phyloP scores from a whole-genome alignment of 768 basidiomycete species.

The Lentinula sp. region DNA sequence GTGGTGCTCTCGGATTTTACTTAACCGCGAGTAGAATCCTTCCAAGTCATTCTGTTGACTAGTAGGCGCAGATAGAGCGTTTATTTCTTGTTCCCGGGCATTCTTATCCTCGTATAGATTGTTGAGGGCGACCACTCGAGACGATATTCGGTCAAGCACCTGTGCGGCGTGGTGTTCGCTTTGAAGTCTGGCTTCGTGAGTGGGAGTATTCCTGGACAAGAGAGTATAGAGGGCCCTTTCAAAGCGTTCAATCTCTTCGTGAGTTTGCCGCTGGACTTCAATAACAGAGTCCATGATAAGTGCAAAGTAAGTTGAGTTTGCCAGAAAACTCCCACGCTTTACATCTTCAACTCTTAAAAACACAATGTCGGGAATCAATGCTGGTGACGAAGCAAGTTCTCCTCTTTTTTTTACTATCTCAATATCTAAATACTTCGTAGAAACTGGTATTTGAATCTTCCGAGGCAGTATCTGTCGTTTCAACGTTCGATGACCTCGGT shows the following conservation, averaged over 20 bases:
- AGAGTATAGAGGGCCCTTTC: conserved; percentile 83
- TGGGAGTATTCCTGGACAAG: conserved; percentile 58
- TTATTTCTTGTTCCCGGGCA: conserved; percentile 60
- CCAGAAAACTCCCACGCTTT: conserved; percentile 47
- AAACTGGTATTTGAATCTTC: conserved; percentile 96
- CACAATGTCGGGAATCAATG: conserved; percentile 77
- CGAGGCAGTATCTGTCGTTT: conserved; percentile 83
- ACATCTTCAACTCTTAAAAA: conserved; percentile 35
- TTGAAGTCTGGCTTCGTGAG: conserved; percentile 61
- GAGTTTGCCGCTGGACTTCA: conserved; percentile 91
- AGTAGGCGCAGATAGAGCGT: conserved; percentile 50
- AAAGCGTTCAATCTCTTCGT: conserved; percentile 93
- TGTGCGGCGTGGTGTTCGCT: conserved; percentile 89
- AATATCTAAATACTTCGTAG: conserved; percentile 23
- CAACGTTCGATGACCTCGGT: conserved; percentile 85
- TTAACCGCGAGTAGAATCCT: conserved; percentile 94
- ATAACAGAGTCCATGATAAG: conserved; percentile 84
- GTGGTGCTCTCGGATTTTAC: conserved; percentile 95
- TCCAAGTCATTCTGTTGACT: conserved; percentile 65
- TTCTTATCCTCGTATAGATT: conserved; percentile 76
- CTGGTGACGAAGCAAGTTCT: conserved; percentile 74
- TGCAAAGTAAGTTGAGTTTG: conserved; percentile 6
- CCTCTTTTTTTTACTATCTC: conserved; percentile 13
- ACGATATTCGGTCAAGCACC: conserved; percentile 77
- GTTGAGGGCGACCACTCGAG: conserved; percentile 59